phyloP scores from a whole-genome alignment of 1,139 yeast species.

The Sugiyamaella pinicola region DNA sequence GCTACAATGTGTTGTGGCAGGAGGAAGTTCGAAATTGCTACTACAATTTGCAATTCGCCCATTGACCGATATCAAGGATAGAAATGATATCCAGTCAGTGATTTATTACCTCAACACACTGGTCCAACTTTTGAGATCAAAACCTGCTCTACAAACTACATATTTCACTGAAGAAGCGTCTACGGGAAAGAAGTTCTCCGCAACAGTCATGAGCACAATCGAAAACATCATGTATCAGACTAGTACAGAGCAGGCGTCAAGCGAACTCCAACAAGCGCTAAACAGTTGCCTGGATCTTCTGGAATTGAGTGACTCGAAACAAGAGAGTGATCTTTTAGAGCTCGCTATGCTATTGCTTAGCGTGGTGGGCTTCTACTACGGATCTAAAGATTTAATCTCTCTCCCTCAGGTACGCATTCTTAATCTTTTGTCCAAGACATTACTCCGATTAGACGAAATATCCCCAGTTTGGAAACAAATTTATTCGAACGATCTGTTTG shows the following conservation, averaged over 20 bases:
- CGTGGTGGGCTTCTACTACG: constrained; percentile 23
- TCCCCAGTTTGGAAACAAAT: constrained; percentile 19
- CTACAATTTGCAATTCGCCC: constrained; percentile 60
- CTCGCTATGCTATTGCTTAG: constrained; percentile 21
- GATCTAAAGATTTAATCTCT: constrained; percentile 18
- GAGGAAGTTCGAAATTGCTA: constrained; percentile 61
- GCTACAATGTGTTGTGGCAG: constrained; percentile 53
- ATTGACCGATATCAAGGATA: constrained; percentile 38
- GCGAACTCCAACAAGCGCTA: constrained; percentile 1
- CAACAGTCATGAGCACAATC: background rate
- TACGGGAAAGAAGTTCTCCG: background rate
- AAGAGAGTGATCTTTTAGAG: constrained; percentile 23
- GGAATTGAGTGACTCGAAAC: constrained; percentile 11
- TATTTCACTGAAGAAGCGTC: constrained; percentile 10
- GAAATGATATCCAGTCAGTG: background rate
- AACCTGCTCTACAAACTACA: constrained; percentile 19
- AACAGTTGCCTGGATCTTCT: constrained; percentile 11
- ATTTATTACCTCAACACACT: constrained; percentile 26
- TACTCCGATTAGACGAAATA: constrained; percentile 8
- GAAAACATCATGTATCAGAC: constrained; percentile 2
- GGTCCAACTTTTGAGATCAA: constrained; percentile 23
- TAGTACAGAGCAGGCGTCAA: background rate
- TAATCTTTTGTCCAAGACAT: constrained; percentile 23
- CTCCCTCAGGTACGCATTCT: constrained; percentile 25
- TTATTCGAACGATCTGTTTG: constrained; percentile 16